Percentiles rank a stretch among this genome's conserved stretches.
phyloP scores from a whole-genome alignment of 805 yeast species.

The Sugiyamaella marilandica region DNA sequence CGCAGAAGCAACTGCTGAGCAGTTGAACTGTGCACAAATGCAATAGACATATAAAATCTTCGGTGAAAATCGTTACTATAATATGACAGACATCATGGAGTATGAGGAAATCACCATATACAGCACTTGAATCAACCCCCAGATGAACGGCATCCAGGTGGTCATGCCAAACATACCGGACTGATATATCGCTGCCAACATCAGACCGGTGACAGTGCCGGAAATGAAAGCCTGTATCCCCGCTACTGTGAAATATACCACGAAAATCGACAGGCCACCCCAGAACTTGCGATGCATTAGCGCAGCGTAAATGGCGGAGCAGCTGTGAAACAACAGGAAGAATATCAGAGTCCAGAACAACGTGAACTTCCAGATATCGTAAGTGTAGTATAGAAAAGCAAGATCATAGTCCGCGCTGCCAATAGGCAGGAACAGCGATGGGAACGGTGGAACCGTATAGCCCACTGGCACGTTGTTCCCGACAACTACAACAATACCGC shows the following conservation, averaged over 20 bases:
- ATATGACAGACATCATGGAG: conserved; percentile 47
- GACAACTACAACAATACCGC: conserved; percentile 18
- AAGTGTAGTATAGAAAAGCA: conserved; percentile 60
- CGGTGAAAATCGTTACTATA: conserved; percentile 23
- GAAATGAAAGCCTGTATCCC: conserved; percentile 59
- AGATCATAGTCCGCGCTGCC: conserved; percentile 36
- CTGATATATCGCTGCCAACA: conserved; percentile 68
- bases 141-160: conserved; percentile 90
- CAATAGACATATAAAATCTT: background rate
- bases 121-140: conserved; percentile 65
- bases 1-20: too few relatives aligned
- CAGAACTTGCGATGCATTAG: conserved; percentile 44
- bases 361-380: conserved; percentile 80
- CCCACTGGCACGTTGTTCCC: conserved; percentile 61
- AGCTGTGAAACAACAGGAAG: conserved; percentile 54
- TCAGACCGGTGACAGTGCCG: conserved; percentile 74
- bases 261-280: conserved; percentile 36
- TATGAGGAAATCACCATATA: conserved; percentile 65
- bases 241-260: conserved; percentile 49
- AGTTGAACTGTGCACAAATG: too few relatives aligned
- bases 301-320: conserved; percentile 62
- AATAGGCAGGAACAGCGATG: conserved; percentile 73
- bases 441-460: conserved; percentile 72
- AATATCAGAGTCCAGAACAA: conserved; percentile 74
- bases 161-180: conserved; percentile 85